Percentiles rank a stretch among this genome's conserved stretches.
phyloP scores from a whole-genome alignment of 2,329 filamentous ascomycete species.

The Dactylellina haptotyla region DNA sequence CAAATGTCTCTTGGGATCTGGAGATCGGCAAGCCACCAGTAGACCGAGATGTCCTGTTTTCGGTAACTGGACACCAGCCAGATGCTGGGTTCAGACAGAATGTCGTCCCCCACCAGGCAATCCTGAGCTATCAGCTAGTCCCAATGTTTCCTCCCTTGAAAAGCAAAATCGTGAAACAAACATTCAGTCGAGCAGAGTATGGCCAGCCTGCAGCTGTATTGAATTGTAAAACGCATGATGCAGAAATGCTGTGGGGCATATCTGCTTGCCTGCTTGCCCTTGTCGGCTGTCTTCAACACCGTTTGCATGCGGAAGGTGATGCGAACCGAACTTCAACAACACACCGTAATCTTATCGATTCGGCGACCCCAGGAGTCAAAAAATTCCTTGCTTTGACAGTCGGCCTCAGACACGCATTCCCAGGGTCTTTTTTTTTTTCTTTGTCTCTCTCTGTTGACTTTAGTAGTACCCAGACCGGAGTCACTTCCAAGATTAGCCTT shows the following conservation, averaged over 20 bases:
- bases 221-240: conserved; percentile 51
- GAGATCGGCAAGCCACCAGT: conserved; percentile 49
- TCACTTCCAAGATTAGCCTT: too few species aligned
- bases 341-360: conserved; percentile 19
- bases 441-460: too few species aligned
- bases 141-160: conserved; percentile 8
- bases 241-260: conserved; percentile 24
- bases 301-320: conserved; percentile 53
- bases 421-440: not conserved
- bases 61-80: conserved; percentile 43
- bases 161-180: conserved; percentile 44
- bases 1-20: not conserved
- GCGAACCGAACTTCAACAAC: conserved; percentile 33
- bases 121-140: not conserved
- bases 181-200: not conserved
- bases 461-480: too few species aligned
- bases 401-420: not conserved
- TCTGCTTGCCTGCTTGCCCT: not conserved
- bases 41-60: conserved; percentile 39
- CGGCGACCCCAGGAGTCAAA: not conserved
- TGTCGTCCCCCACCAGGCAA: conserved; percentile 7
- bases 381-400: not conserved
- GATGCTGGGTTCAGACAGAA: conserved; percentile 38
- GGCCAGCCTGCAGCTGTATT: not conserved
- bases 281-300: conserved; percentile 10